These are phyloP conservation scores for Agrostemma githago DNA, from an alignment of 148 eudicot species.

Conservation along the genomic window DNA sequence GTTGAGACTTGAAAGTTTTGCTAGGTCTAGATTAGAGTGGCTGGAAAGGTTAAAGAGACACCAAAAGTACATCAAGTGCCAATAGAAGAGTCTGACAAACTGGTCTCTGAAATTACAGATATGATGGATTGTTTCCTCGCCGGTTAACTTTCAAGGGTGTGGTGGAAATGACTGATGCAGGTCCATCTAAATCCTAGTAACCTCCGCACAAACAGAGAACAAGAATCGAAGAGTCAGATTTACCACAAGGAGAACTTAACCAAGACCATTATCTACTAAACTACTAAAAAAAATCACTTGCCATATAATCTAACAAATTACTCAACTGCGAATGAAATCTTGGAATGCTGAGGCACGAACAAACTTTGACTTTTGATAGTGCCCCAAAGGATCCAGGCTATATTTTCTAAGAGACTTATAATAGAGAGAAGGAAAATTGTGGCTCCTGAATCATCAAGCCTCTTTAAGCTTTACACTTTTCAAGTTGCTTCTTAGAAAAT, in stretches of 20 bases:
- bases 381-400: neutral
- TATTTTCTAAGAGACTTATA: neutral
- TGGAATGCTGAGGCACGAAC: neutral
- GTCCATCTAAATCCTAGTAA: neutral
- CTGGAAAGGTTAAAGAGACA: neutral
- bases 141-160: neutral
- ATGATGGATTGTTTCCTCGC: neutral
- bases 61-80: neutral
- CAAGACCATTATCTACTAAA: neutral
- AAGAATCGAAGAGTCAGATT: neutral
- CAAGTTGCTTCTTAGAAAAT: neutral
- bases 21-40: neutral
- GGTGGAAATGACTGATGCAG: neutral
- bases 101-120: neutral
- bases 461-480: neutral
- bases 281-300: neutral
- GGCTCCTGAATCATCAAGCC: neutral
- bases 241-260: neutral
- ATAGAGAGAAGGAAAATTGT: neutral
- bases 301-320: neutral
- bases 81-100: neutral
- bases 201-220: constrained; percentile 2
- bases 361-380: neutral
- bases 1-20: no score
- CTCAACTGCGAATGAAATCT: neutral